phyloP scores from a whole-genome alignment of 306 rosid genomes.

The Benincasa hispida region DNA sequence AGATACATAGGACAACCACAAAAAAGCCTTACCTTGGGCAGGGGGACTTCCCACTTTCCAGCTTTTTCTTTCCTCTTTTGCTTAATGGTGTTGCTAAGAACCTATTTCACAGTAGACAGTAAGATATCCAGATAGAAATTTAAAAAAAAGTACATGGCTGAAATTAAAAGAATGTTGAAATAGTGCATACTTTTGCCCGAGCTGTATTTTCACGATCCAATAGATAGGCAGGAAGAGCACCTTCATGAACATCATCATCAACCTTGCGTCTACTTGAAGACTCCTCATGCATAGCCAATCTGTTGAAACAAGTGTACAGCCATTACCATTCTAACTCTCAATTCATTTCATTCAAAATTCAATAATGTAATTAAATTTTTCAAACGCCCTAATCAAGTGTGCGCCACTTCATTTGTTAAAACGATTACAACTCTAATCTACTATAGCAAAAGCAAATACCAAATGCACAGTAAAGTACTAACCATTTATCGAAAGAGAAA shows the following conservation, averaged over 20 bases:
- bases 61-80: constrained; percentile 94
- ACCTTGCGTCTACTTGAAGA: constrained; percentile 65
- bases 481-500: background rate
- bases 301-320: constrained; percentile 10
- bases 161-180: background rate
- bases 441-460: background rate
- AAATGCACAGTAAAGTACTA: background rate
- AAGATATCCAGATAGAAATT: constrained; percentile 4
- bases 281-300: constrained; percentile 85
- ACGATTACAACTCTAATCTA: background rate
- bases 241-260: constrained; percentile 74
- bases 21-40: constrained; percentile 53
- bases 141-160: background rate
- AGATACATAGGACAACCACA: background rate
- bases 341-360: background rate
- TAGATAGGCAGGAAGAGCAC: constrained; percentile 75
- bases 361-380: background rate
- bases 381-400: background rate
- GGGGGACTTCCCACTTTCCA: constrained; percentile 96
- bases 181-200: constrained; percentile 49
- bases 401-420: background rate
- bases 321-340: background rate
- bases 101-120: constrained; percentile 22
- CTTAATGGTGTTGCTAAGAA: constrained; percentile 85
- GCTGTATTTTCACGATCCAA: constrained; percentile 81